phyloP scores from a whole-genome alignment of 2,329 filamentous ascomycete species.

The Tricladium varicosporioides region DNA sequence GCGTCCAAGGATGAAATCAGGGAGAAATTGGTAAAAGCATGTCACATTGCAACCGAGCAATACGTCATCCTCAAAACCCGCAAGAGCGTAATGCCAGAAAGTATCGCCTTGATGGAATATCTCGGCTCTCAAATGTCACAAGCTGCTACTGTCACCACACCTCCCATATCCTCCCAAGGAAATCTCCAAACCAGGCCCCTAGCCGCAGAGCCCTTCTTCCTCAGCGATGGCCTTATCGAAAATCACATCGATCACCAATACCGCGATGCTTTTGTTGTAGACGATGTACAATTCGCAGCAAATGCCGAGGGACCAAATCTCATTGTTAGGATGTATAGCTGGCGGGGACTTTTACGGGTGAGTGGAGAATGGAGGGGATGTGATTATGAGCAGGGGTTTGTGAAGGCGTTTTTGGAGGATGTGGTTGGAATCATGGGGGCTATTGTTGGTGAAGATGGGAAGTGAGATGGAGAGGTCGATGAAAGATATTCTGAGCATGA shows the following conservation, averaged over 20 bases:
- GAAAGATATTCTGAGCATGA: too few species aligned
- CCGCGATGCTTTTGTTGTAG: slow-evolving; percentile 9
- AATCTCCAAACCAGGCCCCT: not conserved
- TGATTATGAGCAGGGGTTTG: slow-evolving; percentile 13
- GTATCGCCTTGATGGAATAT: slow-evolving; percentile 13
- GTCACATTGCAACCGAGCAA: slow-evolving; percentile 8
- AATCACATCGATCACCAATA: slow-evolving; percentile 20
- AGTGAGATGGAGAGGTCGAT: not conserved
- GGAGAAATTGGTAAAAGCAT: slow-evolving; percentile 8
- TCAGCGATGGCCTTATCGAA: slow-evolving; percentile 26
- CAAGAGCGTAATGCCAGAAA: slow-evolving; percentile 13
- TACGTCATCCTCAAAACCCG: slow-evolving; percentile 13
- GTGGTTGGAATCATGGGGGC: slow-evolving; percentile 12
- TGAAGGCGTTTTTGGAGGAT: slow-evolving; percentile 16
- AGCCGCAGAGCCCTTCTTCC: slow-evolving; percentile 14
- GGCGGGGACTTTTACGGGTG: slow-evolving; percentile 13
- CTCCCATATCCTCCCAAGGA: not conserved
- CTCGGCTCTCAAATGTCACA: slow-evolving; percentile 14
- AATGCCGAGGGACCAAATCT: slow-evolving; percentile 16
- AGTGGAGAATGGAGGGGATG: slow-evolving; percentile 22
- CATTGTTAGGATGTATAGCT: slow-evolving; percentile 21
- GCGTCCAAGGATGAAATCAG: slow-evolving; percentile 1
- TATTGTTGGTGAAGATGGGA: not conserved
- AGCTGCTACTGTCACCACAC: not conserved
- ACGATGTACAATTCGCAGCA: slow-evolving; percentile 22